Conservation (phyloP, 2,329 filamentous ascomycete species). For the Monosporascus sp. region DNA sequence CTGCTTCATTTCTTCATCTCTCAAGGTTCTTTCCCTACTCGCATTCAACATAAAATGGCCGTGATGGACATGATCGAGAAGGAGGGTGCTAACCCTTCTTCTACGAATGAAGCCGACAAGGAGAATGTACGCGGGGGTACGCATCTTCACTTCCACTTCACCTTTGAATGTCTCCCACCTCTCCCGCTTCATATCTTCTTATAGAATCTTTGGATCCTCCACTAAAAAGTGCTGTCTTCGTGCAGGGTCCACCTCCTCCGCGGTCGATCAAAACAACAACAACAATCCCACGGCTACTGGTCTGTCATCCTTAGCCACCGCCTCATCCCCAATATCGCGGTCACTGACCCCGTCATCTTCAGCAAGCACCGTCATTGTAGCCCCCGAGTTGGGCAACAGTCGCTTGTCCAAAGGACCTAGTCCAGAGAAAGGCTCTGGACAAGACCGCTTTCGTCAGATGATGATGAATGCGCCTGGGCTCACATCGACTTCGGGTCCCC, state of each 20-base stretch:
- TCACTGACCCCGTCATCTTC: background rate
- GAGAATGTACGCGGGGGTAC: background rate
- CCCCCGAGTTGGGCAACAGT: background rate
- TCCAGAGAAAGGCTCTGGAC: constrained; percentile 20
- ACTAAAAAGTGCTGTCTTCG: background rate
- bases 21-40: background rate
- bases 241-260: background rate
- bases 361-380: background rate
- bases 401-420: constrained; percentile 9
- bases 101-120: background rate
- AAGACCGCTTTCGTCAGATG: constrained; percentile 22
- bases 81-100: background rate
- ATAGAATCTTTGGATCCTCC: too few relatives aligned
- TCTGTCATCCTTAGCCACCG: background rate
- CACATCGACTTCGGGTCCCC: background rate
- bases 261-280: background rate
- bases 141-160: background rate
- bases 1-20: too few relatives aligned
- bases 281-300: background rate
- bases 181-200: too few relatives aligned
- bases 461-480: constrained; percentile 2
- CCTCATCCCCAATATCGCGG: background rate
- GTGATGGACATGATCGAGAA: background rate
- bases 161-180: background rate
- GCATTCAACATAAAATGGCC: background rate